Percentiles rank a stretch among this genome's conserved stretches.
These are phyloP conservation scores for Calonectria hawksworthii DNA, from an alignment of 2,329 filamentous ascomycete genomes.

Conservation along the genomic window DNA sequence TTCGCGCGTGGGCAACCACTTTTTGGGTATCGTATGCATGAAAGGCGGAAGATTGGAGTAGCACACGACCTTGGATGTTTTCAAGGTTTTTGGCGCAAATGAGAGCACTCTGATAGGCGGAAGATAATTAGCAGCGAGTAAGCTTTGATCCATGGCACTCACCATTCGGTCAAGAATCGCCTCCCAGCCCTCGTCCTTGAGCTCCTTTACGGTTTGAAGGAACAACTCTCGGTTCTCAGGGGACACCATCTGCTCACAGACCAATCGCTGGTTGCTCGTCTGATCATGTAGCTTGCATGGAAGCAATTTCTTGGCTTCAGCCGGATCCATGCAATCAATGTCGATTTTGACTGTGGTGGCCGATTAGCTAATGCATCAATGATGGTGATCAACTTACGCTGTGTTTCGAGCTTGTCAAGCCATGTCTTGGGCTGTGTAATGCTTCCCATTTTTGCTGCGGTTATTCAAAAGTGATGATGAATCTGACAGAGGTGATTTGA, in stretches of 20 bases:
- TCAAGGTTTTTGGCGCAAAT: conserved; percentile 63
- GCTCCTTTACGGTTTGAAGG: conserved; percentile 56
- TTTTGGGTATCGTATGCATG: conserved; percentile 60
- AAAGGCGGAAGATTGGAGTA: conserved; percentile 62
- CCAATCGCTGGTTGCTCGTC: conserved; percentile 65
- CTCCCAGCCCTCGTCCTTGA: conserved; percentile 61
- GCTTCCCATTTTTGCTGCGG: conserved; percentile 48
- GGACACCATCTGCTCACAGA: conserved; percentile 61
- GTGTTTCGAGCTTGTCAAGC: conserved; percentile 60
- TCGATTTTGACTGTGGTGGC: conserved; percentile 60
- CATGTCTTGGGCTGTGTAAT: conserved; percentile 48
- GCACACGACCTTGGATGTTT: conserved; percentile 61
- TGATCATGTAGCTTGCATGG: conserved; percentile 61
- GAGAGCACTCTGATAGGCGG: conserved; percentile 53
- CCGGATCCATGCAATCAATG: conserved; percentile 65
- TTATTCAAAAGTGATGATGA: background rate
- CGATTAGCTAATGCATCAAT: too few species aligned
- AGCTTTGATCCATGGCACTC: background rate
- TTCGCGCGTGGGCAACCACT: conserved; percentile 60
- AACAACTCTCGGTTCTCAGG: conserved; percentile 60
- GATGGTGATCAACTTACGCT: conserved; percentile 46
- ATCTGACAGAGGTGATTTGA: background rate
- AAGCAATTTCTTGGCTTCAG: conserved; percentile 60
- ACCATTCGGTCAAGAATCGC: conserved; percentile 63
- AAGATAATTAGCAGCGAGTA: too few species aligned